phyloP scores from a whole-genome alignment of 495 filamentous ascomycete species.

The Letharia lupina region DNA sequence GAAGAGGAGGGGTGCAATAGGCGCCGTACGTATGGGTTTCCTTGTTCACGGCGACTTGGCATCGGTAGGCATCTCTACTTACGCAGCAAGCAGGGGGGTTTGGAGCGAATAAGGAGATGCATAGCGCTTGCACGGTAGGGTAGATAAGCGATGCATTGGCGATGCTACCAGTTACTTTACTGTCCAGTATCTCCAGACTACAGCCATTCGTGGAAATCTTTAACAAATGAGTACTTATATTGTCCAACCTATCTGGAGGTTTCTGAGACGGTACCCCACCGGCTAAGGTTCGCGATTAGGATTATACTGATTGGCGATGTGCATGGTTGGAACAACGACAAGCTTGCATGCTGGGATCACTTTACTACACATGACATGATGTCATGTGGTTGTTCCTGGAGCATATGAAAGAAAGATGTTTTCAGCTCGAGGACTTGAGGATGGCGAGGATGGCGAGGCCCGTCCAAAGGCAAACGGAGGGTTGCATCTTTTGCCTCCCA shows the following conservation, averaged over 20 bases:
- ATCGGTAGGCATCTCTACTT: too few relatives aligned
- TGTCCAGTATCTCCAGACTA: too few relatives aligned
- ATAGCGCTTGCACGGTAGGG: neutral
- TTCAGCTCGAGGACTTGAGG: neutral
- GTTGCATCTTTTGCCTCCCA: neutral
- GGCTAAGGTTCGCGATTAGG: neutral
- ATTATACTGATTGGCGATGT: neutral
- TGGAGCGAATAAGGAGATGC: neutral
- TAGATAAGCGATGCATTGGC: slow-evolving; percentile 1
- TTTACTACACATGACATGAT: neutral
- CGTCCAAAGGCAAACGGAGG: neutral
- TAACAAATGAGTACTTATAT: too few relatives aligned
- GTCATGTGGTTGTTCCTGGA: neutral
- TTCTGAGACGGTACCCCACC: neutral
- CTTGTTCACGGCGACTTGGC: neutral
- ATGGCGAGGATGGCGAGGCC: neutral
- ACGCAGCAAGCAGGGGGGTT: slow-evolving; percentile 1
- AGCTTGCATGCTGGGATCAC: too few relatives aligned
- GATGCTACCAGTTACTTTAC: neutral
- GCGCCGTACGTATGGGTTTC: neutral
- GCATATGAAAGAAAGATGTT: too few relatives aligned
- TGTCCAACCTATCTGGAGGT: neutral
- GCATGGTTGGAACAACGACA: too few relatives aligned
- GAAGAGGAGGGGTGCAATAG: neutral
- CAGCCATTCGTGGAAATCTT: neutral